Evolutionary conservation across 140 eudicot species (phyloP), one percentile per base, ranked within the genome.

Genomic region (Senecio squalidus): DNA sequence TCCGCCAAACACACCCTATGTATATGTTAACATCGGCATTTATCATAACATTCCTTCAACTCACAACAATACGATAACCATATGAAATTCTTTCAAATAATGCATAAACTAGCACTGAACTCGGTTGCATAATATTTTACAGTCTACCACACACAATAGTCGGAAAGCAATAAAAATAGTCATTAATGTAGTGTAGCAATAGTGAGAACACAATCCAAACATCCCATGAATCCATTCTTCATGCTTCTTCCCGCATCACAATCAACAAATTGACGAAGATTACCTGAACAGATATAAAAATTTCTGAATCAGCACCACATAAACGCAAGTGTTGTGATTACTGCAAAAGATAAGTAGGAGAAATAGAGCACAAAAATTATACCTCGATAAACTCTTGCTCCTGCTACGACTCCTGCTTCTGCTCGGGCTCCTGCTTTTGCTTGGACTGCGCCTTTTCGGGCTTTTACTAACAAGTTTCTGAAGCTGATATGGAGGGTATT

Each of bases 311-410:
- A 56, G 64, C 27, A 31, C 34, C 46, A 62, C 30, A 21, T n/a
- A 10, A 39, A 14, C 52, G 54, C 22, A 27, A 9, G 34, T 7
- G 3, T n/a, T 4, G 6, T 25, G 29, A 15, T 60, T 41, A 18
- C 16, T 17, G 27, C 10, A 4, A n/a, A n/a, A n/a, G n/a, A n/a
- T n/a, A n/a, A n/a, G n/a, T n/a, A n/a, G n/a, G n/a, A n/a, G n/a
- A n/a, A 11, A 33, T 33, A 33, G 39, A 1, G 39, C 39, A 33
- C 33, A 55, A 13, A n/a, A 22, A 17, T 0, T 49, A 49, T 36
- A 87, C 95, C 93, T 74, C 26, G 88, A 87, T 39, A 70, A 25
- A 56, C 94, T 88, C 78, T 73, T 74, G 90, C 94, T 88, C 55
- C 83, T 69, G 81, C 91, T 85, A 9, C 74, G 83, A 68, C 95